Base-by-base conservation (phyloP, 106 monocot genomes). In the Dioscorea zingiberensis region DNA sequence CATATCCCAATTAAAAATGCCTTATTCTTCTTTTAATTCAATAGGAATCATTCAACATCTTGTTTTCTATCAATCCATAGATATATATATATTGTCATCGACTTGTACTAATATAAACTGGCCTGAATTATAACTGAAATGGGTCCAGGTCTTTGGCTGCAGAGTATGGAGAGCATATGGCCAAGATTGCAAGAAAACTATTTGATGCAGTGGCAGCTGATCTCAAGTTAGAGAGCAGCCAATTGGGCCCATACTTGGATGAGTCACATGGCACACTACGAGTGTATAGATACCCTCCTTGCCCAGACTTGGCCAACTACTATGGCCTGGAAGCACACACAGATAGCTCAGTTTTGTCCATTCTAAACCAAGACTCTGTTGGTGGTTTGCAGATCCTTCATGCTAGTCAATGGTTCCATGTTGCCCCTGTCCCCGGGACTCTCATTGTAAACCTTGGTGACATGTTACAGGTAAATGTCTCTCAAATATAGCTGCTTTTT, bases 291-390 rank as follows among this genome's bases (percentile, higher is more conserved):
- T 92, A 92, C 61, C 87, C 78, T 3, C 48, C 46, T 23, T 82
- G 81, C 62, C 70, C 81, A 3, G 27, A 69, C 0, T 2, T 59
- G 17, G 27, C 44, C 45, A 54, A 21, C 48, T 68, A 62, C 54
- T 32, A 81, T 3, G 91, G 87, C 23, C 78, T 92, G 81, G 76
- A 65, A 19, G 59, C 91, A 12, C 91, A 92, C 63, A 92, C 84
- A 1, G 91, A 92, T 64, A 87, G 84, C 77, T 87, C 87, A 1
- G 68, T 84, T 4, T 25, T 87, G 22, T 74, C 84, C 2, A 55
- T 83, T 22, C 21, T 92, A 54, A 71, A 72, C 66, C 62, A 84
- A 25, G 87, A 80, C 62, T 62, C 68, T 15, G 84, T 87, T 29
- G 87, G 76, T 7, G 87, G 87, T 14, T 54, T 92, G 49, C 87